phyloP scores from a whole-genome alignment of 2,329 filamentous ascomycete species.

The Parascedosporium putredinis region DNA sequence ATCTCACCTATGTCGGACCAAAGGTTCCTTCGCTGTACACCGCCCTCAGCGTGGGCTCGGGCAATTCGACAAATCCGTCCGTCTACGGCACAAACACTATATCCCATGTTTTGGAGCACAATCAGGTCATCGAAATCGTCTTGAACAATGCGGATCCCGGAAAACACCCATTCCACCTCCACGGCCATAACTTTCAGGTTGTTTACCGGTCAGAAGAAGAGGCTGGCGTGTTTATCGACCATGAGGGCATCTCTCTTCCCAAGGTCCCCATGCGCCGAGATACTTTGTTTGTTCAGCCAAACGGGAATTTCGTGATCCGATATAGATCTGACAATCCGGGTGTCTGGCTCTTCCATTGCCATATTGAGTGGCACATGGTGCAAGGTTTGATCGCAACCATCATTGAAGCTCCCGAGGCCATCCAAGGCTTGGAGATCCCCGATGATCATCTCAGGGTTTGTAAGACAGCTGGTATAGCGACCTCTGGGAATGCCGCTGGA shows the following conservation, averaged over 20 bases:
- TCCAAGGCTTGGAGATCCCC: slow-evolving; percentile 56
- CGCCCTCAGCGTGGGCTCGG: slow-evolving; percentile 52
- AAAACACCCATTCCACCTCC: slow-evolving; percentile 68
- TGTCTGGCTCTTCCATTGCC: slow-evolving; percentile 68
- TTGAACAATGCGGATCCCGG: slow-evolving; percentile 67
- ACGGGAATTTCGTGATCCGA: slow-evolving; percentile 59
- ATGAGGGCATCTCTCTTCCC: slow-evolving; percentile 37
- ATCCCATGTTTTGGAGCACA: slow-evolving; percentile 56
- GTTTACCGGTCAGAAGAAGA: slow-evolving; percentile 50
- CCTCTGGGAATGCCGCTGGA: slow-evolving; percentile 62
- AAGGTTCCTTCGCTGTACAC: slow-evolving; percentile 77
- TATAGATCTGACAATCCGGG: slow-evolving; percentile 57
- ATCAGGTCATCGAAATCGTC: slow-evolving; percentile 60
- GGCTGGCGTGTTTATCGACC: slow-evolving; percentile 41
- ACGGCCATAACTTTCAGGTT: slow-evolving; percentile 66
- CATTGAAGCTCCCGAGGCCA: slow-evolving; percentile 48
- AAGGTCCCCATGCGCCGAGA: slow-evolving; percentile 56
- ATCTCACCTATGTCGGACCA: slow-evolving; percentile 62
- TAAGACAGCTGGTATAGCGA: slow-evolving; percentile 36
- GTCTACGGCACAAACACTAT: slow-evolving; percentile 60
- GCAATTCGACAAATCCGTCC: slow-evolving; percentile 44
- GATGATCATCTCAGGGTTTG: slow-evolving; percentile 48
- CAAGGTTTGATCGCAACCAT: slow-evolving; percentile 58
- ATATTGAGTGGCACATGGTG: slow-evolving; percentile 67
- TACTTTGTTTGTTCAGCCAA: slow-evolving; percentile 52